Conservation (phyloP, 2,329 filamentous ascomycete species). For the Elsinoe ampelina region DNA sequence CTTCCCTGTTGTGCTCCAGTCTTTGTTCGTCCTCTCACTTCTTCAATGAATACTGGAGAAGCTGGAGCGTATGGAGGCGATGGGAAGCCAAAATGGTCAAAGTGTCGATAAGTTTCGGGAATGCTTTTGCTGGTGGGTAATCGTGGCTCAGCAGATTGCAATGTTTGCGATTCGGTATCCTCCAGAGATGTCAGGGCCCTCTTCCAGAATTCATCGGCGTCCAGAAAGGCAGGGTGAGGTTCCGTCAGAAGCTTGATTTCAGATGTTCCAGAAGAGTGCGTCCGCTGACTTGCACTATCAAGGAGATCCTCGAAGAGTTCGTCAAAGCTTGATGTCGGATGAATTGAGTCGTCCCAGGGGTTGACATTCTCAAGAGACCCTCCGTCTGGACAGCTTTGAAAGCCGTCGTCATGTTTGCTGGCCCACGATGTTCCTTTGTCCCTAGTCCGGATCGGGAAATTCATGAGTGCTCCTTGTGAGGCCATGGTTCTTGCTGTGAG, state of each 20-base stretch:
- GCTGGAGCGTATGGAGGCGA: background rate
- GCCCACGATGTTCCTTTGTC: conserved; percentile 47
- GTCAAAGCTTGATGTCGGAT: conserved; percentile 31
- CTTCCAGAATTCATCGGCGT: background rate
- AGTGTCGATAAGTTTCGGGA: background rate
- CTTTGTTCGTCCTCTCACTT: background rate
- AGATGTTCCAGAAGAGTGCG: background rate
- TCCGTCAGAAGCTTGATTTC: conserved; percentile 3
- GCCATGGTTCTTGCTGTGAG: conserved; percentile 6
- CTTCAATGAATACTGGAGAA: background rate
- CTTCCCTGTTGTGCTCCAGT: conserved; percentile 6
- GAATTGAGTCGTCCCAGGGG: conserved; percentile 40
- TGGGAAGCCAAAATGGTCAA: background rate
- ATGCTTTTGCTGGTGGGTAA: background rate
- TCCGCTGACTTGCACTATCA: background rate
- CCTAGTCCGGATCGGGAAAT: conserved; percentile 23
- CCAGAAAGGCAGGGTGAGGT: background rate
- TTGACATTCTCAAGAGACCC: conserved; percentile 39
- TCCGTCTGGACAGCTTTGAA: conserved; percentile 54
- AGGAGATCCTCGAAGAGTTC: background rate
- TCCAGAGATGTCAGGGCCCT: background rate
- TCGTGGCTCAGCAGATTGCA: background rate
- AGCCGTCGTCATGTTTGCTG: conserved; percentile 52
- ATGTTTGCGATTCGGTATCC: background rate
- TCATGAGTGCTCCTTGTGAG: conserved; percentile 10